Percentiles rank a stretch among this genome's conserved stretches.
phyloP scores from a whole-genome alignment of 2,329 filamentous ascomycete species.

The Talaromyces sp. region DNA sequence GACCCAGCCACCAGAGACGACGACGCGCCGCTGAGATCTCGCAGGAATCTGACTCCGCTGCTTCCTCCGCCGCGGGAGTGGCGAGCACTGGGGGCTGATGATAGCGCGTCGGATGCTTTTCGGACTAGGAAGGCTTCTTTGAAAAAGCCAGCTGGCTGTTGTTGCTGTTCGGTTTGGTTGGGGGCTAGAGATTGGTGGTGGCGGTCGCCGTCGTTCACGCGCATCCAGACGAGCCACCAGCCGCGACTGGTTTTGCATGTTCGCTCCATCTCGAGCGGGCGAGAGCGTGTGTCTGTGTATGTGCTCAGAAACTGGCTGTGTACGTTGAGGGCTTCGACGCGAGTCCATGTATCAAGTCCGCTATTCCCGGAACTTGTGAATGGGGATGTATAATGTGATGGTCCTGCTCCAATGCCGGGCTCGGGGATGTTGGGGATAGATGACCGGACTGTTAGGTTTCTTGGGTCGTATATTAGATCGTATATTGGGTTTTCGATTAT shows the following conservation, averaged over 20 bases:
- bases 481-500: conserved; percentile 45
- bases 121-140: conserved; percentile 44
- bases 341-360: conserved; percentile 37
- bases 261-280: conserved; percentile 49
- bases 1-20: conserved; percentile 18
- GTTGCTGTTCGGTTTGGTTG: conserved; percentile 1
- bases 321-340: conserved; percentile 57
- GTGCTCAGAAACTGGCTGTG: conserved; percentile 57
- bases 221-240: conserved; percentile 65
- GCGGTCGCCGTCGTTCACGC: conserved; percentile 32
- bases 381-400: background rate
- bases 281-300: conserved; percentile 46
- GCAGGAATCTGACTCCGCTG: conserved; percentile 25
- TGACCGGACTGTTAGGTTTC: conserved; percentile 53
- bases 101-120: conserved; percentile 36
- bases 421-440: conserved; percentile 61
- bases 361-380: conserved; percentile 3
- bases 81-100: background rate
- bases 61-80: conserved; percentile 1
- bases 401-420: conserved; percentile 34
- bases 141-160: background rate
- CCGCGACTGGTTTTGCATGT: conserved; percentile 59
- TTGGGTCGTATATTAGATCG: conserved; percentile 57
- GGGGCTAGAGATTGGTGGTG: background rate
- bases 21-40: conserved; percentile 33